Base-by-base conservation (phyloP, 2,329 filamentous ascomycete genomes). In the Scorias spongiosa region DNA sequence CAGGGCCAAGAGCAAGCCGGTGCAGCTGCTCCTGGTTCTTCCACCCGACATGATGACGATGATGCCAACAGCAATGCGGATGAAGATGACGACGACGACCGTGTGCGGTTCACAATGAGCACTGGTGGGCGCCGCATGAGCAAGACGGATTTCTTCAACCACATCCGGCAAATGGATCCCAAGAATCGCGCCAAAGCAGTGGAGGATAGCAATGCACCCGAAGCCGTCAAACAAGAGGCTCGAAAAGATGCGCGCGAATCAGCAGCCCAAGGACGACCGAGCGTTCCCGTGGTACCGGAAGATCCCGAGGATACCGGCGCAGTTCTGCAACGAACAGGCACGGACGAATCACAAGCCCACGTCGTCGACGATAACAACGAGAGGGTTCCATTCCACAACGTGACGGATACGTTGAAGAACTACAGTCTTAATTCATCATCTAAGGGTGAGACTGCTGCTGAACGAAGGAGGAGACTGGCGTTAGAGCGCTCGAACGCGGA, bases 91-190 rank as follows among this genome's bases (percentile, higher is more conserved):
- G 82, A 88, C 46, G 83, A 88, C 51, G 72, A 75, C 11, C 70
- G 77, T 44, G 78, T 89, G 44, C 75, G 84, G 11, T 89, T 88
- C 62, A 87, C 80, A 1, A 82, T 89, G 49, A 76, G 74, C 39
- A 77, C 79, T 29, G 75, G 78, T n/a, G 81, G 81, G 5, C 70
- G 72, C 48, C 76, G 84, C 40, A 81, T 91, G 75, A 87, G 74
- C 48, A 88, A 88, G 63, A 76, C 80, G 4, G 82, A 87, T 55
- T 89, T 91, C 57, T 77, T 91, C 48, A 68, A 72, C 40, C 78
- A 85, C 57, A 79, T 91, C 56, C 76, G 78, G 50, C 75, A 78
- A 49, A 69, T 89, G 47, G 82, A 89, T 57, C 74, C 75, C 18
- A 76, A 76, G 54, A 76, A 78, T 11, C 71, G 75, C 32, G 70